A percentile compares a stretch with the other conserved stretches of the same genome.
Conservation (phyloP, 2,329 filamentous ascomycete species). For the Penicillium sp. region DNA sequence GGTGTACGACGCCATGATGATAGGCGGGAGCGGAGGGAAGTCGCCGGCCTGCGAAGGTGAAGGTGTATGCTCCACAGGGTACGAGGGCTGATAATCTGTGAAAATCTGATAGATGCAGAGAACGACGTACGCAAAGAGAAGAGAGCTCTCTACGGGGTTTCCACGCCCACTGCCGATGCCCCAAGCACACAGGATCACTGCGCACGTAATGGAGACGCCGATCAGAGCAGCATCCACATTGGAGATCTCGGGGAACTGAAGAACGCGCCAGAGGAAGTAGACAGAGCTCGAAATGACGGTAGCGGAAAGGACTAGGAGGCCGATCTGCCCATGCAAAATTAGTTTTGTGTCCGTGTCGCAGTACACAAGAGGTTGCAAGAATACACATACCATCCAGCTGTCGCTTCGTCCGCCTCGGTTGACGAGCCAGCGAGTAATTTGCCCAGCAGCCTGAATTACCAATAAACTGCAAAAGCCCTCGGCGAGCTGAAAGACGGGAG, state of each 20-base stretch:
- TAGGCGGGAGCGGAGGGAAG: conserved; percentile 91
- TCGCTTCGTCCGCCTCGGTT: conserved; percentile 85
- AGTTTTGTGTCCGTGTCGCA: conserved; percentile 4
- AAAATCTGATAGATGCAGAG: conserved; percentile 99
- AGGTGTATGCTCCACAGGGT: conserved; percentile 56
- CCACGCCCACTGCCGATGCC: conserved; percentile 91
- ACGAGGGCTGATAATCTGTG: conserved; percentile 89
- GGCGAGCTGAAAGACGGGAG: conserved; percentile 86
- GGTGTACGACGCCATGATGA: conserved; percentile 97
- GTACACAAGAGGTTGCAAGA: neutral
- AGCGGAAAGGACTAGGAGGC: conserved; percentile 80
- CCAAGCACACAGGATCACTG: conserved; percentile 87
- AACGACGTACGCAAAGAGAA: conserved; percentile 96
- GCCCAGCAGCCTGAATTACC: conserved; percentile 91
- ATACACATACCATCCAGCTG: conserved; percentile 80
- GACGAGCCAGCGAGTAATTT: conserved; percentile 91
- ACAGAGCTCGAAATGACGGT: conserved; percentile 90
- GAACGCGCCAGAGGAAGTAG: conserved; percentile 95
- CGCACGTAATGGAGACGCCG: conserved; percentile 86
- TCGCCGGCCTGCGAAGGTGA: conserved; percentile 62
- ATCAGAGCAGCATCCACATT: conserved; percentile 92
- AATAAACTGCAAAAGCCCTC: conserved; percentile 96
- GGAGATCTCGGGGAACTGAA: conserved; percentile 87
- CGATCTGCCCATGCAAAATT: conserved; percentile 60
- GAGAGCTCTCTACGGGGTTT: conserved; percentile 90